Conservation (phyloP, 2,329 filamentous ascomycete genomes). For the Pestalotiopsis sp. region DNA sequence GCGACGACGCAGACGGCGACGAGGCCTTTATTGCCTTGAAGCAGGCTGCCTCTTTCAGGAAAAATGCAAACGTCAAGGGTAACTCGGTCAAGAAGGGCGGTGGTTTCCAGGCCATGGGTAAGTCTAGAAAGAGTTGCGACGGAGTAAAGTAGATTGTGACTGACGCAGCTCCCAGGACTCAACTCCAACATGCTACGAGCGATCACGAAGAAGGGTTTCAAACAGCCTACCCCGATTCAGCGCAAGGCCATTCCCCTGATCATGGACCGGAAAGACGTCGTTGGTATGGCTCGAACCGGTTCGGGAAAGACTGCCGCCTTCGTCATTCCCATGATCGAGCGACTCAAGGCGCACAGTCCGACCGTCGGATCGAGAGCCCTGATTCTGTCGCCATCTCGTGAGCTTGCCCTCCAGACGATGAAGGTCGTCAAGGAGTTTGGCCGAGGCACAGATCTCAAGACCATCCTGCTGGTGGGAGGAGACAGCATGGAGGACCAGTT, state of each 20-base stretch:
- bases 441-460: conserved; percentile 86
- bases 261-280: conserved; percentile 89
- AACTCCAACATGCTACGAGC: conserved; percentile 85
- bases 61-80: conserved; percentile 79
- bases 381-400: conserved; percentile 89
- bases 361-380: conserved; percentile 85
- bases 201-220: conserved; percentile 92
- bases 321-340: conserved; percentile 97
- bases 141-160: neutral
- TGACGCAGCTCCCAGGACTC: conserved; percentile 54
- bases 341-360: conserved; percentile 83
- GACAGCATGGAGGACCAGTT: conserved; percentile 97
- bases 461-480: conserved; percentile 89
- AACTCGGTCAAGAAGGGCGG: conserved; percentile 92
- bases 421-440: conserved; percentile 96
- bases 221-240: conserved; percentile 95
- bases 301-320: conserved; percentile 98
- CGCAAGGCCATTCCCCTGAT: conserved; percentile 94
- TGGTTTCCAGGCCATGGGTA: conserved; percentile 94
- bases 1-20: conserved; percentile 66
- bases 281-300: conserved; percentile 98
- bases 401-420: conserved; percentile 90
- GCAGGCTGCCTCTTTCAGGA: conserved; percentile 86
- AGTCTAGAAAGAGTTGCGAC: conserved; percentile 1
- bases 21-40: conserved; percentile 89